phyloP scores from a whole-genome alignment of 2,329 filamentous ascomycete genomes.

The Fusarium cicatricum region DNA sequence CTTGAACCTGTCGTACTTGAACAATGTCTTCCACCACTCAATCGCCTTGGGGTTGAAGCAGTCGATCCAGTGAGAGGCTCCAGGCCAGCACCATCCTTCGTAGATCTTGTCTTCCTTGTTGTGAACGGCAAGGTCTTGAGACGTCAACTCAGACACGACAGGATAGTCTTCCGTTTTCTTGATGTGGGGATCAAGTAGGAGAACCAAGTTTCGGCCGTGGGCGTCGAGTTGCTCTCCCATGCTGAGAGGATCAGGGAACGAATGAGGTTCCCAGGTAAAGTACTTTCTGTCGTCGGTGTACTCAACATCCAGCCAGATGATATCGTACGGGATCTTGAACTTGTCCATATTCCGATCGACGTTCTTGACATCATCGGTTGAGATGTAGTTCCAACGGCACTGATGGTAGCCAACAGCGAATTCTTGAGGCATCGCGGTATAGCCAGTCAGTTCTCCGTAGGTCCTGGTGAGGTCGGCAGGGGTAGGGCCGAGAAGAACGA shows the following conservation, averaged over 20 bases:
- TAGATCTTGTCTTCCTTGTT: conserved; percentile 91
- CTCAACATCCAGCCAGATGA: conserved; percentile 99
- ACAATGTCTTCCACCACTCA: conserved; percentile 90
- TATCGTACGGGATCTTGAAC: conserved; percentile 93
- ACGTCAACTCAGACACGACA: conserved; percentile 82
- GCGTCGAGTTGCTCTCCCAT: conserved; percentile 91
- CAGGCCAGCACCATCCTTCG: conserved; percentile 99
- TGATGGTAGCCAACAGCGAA: conserved; percentile 96
- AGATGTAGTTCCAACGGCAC: conserved; percentile 98
- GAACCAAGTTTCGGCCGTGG: conserved; percentile 87
- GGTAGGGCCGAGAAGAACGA: conserved; percentile 91
- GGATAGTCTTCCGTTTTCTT: conserved; percentile 86
- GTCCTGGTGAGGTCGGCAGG: conserved; percentile 82
- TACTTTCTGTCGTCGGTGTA: conserved; percentile 98
- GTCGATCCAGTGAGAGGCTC: conserved; percentile 95
- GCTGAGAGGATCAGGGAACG: conserved; percentile 82
- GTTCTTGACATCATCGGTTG: conserved; percentile 95
- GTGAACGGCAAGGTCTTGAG: conserved; percentile 82
- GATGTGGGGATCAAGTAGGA: conserved; percentile 97
- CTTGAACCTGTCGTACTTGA: conserved; percentile 88
- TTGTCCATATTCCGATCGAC: conserved; percentile 97
- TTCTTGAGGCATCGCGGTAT: conserved; percentile 88
- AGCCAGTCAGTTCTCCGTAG: conserved; percentile 91
- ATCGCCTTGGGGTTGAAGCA: conserved; percentile 92
- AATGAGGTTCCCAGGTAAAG: conserved; percentile 94